Percentiles rank a stretch among this genome's conserved stretches.
phyloP scores from a whole-genome alignment of 345 rosid species.

The Brassica incana region DNA sequence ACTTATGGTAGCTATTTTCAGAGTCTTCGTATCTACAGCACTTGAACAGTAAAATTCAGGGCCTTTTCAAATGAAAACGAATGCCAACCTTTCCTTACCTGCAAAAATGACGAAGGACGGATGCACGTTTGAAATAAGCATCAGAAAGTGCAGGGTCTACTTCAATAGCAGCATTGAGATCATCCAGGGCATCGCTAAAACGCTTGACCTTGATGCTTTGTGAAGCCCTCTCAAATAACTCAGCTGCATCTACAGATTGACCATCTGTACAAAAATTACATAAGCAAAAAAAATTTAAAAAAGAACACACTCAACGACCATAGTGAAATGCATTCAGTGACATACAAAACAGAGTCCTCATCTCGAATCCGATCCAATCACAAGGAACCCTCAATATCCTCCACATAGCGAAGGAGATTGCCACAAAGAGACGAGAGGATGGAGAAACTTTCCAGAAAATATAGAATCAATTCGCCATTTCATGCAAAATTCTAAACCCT shows the following conservation, averaged over 20 bases:
- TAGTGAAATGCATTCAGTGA: not conserved
- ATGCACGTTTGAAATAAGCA: conserved; percentile 77
- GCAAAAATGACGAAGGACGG: conserved; percentile 88
- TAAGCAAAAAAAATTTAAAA: no score
- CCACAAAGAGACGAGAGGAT: no score
- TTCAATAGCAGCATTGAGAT: conserved; percentile 91
- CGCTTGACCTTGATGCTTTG: conserved; percentile 76
- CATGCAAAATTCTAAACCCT: no score
- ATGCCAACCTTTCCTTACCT: conserved; percentile 46
- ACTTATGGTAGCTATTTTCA: conserved; percentile 65
- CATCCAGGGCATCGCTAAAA: conserved; percentile 84
- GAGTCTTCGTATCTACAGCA: conserved; percentile 79
- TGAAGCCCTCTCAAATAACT: conserved; percentile 75
- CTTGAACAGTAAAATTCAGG: no score
- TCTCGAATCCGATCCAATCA: not conserved
- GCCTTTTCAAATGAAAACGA: no score
- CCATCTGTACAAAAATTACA: conserved; percentile 48
- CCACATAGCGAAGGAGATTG: no score
- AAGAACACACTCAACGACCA: no score
- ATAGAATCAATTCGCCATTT: no score
- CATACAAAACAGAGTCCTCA: not conserved
- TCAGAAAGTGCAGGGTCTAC: conserved; percentile 86
- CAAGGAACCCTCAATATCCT: not conserved
- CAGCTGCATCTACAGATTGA: conserved; percentile 60
- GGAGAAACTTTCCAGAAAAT: no score